Conservation (phyloP, 768 basidiomycete genomes). For the Myochromella boudieri region DNA sequence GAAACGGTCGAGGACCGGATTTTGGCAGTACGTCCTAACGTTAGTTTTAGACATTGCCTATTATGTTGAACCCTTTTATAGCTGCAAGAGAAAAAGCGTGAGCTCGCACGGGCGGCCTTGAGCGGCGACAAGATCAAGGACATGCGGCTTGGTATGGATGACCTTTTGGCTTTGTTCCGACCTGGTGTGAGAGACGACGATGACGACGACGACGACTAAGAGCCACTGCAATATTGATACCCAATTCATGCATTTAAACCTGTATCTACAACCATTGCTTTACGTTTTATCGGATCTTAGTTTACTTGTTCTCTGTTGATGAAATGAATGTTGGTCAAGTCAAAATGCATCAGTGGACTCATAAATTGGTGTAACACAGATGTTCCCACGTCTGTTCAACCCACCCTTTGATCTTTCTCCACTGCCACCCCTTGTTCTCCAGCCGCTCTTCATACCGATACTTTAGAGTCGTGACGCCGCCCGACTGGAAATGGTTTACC, state of each 20-base stretch:
- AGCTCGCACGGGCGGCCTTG: slow-evolving; percentile 78
- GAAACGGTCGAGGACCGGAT: slow-evolving; percentile 89
- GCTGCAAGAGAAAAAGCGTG: slow-evolving; percentile 93
- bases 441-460: no score
- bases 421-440: no score
- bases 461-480: no score
- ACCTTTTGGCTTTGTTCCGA: slow-evolving; percentile 79
- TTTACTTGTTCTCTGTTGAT: no score
- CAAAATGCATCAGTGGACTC: no score
- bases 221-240: background rate
- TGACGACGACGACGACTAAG: slow-evolving; percentile 38
- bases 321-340: no score
- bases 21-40: slow-evolving; percentile 46
- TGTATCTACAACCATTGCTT: background rate
- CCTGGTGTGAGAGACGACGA: slow-evolving; percentile 59
- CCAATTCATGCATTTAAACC: background rate
- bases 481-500: slow-evolving; percentile 34
- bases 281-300: no score
- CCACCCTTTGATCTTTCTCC: slow-evolving; percentile 14
- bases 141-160: slow-evolving; percentile 80
- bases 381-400: slow-evolving; percentile 22
- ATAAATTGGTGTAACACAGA: no score
- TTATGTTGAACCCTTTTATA: slow-evolving; percentile 24
- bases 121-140: slow-evolving; percentile 88
- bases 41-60: background rate